These are phyloP conservation scores for Aspergillus leporis DNA, from an alignment of 495 filamentous ascomycete species.

Conservation along the genomic window DNA sequence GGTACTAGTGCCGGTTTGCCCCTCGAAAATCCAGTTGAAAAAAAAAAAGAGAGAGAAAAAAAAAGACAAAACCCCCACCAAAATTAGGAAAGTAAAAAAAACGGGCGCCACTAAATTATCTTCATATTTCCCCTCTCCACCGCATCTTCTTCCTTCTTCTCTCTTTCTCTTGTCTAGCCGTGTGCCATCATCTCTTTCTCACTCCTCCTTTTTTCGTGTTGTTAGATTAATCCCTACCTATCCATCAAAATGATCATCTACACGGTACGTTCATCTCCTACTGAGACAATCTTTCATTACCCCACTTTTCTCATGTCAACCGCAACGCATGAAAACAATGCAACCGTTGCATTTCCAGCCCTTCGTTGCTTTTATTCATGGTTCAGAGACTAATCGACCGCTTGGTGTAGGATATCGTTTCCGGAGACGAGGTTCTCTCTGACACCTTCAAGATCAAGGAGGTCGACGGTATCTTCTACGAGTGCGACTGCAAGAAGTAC, in stretches of 20 bases:
- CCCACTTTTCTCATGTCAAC: slow-evolving; percentile 5
- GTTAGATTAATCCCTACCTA: slow-evolving; percentile 17
- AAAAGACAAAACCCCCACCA: slow-evolving; percentile 33
- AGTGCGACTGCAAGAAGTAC: slow-evolving; percentile 89
- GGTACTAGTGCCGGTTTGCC: slow-evolving; percentile 24
- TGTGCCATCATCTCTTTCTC: slow-evolving; percentile 25
- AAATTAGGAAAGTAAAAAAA: slow-evolving; percentile 9
- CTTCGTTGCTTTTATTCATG: not conserved
- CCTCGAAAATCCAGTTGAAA: slow-evolving; percentile 11
- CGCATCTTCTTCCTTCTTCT: slow-evolving; percentile 34
- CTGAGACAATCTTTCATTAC: not conserved
- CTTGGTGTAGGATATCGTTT: slow-evolving; percentile 72
- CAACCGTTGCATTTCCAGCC: not conserved
- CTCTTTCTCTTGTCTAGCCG: slow-evolving; percentile 31
- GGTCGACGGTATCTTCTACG: slow-evolving; percentile 76
- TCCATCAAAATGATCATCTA: slow-evolving; percentile 82
- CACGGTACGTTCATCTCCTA: slow-evolving; percentile 57
- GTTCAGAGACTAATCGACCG: slow-evolving; percentile 15
- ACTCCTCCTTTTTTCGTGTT: slow-evolving; percentile 19
- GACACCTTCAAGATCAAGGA: slow-evolving; percentile 81
- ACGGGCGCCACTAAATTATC: slow-evolving; percentile 39
- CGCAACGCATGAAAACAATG: slow-evolving; percentile 56
- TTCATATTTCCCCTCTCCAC: slow-evolving; percentile 35
- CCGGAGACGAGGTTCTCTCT: slow-evolving; percentile 92
- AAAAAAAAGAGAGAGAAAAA: slow-evolving; percentile 28